phyloP scores from a whole-genome alignment of 805 yeast species.

The Zygotorulaspora florentina region DNA sequence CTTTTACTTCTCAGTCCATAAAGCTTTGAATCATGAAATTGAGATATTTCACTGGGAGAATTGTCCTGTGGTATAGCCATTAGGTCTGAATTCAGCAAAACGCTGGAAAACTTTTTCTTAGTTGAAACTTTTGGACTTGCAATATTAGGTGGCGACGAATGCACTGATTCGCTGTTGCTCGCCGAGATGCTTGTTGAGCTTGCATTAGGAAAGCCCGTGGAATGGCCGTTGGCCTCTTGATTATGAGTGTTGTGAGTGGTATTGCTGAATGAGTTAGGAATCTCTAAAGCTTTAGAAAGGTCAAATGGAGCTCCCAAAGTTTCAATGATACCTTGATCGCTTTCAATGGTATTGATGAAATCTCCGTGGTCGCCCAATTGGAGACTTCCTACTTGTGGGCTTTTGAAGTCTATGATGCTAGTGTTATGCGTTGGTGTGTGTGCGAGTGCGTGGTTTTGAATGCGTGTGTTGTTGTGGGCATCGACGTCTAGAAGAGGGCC shows the following conservation, averaged over 20 bases:
- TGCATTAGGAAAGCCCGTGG: neutral
- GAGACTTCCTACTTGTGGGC: neutral
- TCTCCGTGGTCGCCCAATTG: neutral
- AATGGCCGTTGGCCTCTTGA: neutral
- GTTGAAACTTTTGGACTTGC: constrained; percentile 21
- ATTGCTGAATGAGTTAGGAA: constrained; percentile 12
- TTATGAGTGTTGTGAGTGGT: constrained; percentile 3
- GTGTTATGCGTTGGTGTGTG: neutral
- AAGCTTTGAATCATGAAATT: constrained; percentile 3
- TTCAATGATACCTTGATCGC: neutral
- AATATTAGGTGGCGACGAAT: constrained; percentile 7
- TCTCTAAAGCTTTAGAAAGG: constrained; percentile 31
- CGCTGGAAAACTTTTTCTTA: constrained; percentile 22
- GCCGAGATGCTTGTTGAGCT: constrained; percentile 2
- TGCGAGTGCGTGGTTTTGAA: too few relatives aligned
- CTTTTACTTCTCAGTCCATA: constrained; percentile 9
- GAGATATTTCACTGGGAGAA: constrained; percentile 8
- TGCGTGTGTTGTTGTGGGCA: too few relatives aligned
- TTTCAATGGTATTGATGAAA: neutral
- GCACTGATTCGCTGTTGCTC: constrained; percentile 9
- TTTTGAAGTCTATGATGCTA: neutral
- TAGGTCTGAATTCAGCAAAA: constrained; percentile 12
- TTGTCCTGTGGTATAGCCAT: constrained; percentile 5
- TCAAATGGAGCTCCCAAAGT: constrained; percentile 22
- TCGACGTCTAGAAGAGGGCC: too few relatives aligned